These are phyloP conservation scores for Colletotrichum kahawae DNA, from an alignment of 2,329 filamentous ascomycete species.

Conservation along the genomic window DNA sequence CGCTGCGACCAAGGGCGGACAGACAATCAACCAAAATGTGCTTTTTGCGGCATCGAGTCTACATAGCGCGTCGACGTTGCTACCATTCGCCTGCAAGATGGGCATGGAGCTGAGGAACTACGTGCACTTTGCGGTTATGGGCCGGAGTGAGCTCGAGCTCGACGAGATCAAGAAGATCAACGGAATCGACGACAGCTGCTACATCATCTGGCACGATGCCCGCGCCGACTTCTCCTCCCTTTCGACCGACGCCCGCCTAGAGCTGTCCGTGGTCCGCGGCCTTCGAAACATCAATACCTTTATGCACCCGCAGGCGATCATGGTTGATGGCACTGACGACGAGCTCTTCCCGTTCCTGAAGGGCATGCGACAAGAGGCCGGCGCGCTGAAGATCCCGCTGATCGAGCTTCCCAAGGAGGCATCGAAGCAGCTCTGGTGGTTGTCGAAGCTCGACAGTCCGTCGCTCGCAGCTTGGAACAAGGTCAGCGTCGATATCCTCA, in stretches of 20 bases:
- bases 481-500: conserved; percentile 79
- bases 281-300: conserved; percentile 75
- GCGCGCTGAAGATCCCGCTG: conserved; percentile 60
- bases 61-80: conserved; percentile 71
- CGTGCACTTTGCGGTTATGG: conserved; percentile 84
- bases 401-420: conserved; percentile 75
- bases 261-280: conserved; percentile 66
- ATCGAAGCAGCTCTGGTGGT: conserved; percentile 73
- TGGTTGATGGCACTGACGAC: conserved; percentile 69
- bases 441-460: conserved; percentile 76
- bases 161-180: conserved; percentile 77
- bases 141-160: conserved; percentile 72
- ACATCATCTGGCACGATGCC: conserved; percentile 72
- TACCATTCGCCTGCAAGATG: conserved; percentile 91
- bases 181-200: conserved; percentile 75
- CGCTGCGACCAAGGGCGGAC: conserved; percentile 55
- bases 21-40: conserved; percentile 68
- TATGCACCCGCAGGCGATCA: conserved; percentile 77
- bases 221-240: conserved; percentile 74
- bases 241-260: conserved; percentile 74
- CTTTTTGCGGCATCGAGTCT: conserved; percentile 80
- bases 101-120: conserved; percentile 68
- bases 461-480: conserved; percentile 81
- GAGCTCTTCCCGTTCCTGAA: conserved; percentile 75
- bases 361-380: conserved; percentile 61